A percentile compares a stretch with the other conserved stretches of the same genome.
These are phyloP conservation scores for Pseudofabraea citricarpa DNA, from an alignment of 2,329 filamentous ascomycete genomes.

Conservation along the genomic window DNA sequence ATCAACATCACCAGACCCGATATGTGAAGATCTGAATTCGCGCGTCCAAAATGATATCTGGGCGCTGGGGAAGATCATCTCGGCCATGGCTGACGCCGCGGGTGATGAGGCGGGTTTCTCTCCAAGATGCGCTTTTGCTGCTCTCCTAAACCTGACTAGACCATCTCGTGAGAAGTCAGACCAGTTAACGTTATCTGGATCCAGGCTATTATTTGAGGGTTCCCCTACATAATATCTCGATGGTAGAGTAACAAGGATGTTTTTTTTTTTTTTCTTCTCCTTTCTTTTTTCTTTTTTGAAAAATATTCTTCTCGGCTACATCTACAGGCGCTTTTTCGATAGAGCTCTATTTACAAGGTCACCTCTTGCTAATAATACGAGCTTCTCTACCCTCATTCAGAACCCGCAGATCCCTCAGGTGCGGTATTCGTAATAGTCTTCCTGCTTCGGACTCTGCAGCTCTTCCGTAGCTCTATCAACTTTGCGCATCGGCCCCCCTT, in stretches of 20 bases:
- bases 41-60: constrained; percentile 17
- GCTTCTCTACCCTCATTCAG: too few species aligned
- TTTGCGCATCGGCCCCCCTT: too few species aligned
- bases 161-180: background rate
- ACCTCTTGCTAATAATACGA: too few species aligned
- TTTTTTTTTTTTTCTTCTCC: background rate
- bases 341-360: too few species aligned
- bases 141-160: background rate
- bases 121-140: background rate
- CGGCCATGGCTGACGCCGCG: constrained; percentile 5
- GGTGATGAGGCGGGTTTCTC: constrained; percentile 1
- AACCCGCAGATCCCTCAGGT: too few species aligned
- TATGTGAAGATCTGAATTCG: constrained; percentile 11
- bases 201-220: too few species aligned
- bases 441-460: too few species aligned
- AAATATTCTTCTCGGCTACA: background rate
- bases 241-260: too few species aligned
- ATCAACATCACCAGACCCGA: constrained; percentile 9
- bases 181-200: background rate
- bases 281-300: background rate
- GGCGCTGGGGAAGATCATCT: constrained; percentile 13
- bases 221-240: too few species aligned
- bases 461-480: too few species aligned
- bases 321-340: too few species aligned
- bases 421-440: too few species aligned